Base-by-base conservation (phyloP, 306 rosid genomes). In the Lithocarpus polystachyus region DNA sequence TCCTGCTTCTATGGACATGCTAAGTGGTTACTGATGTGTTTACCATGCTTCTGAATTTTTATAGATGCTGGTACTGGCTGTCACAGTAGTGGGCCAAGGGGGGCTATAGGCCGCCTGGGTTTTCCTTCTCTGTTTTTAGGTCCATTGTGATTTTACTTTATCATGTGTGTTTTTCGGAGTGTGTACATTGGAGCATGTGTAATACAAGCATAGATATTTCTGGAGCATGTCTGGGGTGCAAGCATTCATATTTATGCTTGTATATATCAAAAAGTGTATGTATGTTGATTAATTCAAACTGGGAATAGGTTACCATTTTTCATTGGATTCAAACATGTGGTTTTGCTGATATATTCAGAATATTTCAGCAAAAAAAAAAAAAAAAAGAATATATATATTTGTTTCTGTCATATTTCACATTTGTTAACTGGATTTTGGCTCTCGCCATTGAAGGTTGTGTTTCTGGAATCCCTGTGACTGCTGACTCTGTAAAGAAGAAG, bases 401-500 rank as follows among this genome's bases (percentile, higher is more conserved):
- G 52, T 64, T 76, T 87, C 23, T 73, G 61, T 5, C 65, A 52
- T 77, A 64, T 57, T 71, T 56, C 59, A 24, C 29, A 40, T 79
- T 28, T 71, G 68, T 14, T 79, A 74, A 64, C 60, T 84, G 85
- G 75, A 72, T 72, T 81, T 45, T 77, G 85, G 84, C 84, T 76
- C 88, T 45, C 64, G 85, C 87, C 70, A 64, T 86, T 85, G 99
- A 89, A 86, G 92, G 90, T 81, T 76, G 93, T 74, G 73, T 90
- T 82, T 89, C 96, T 24, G 90, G 88, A 79, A 81, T 90, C 56
- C 89, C 91, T 55, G 81, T 89, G 80, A 84, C 90, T 82, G 84
- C 90, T 48, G 98, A 87, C 78, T 83, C 92, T 55, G 98, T 96
- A 81, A 95, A 90, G 92, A 93, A 89, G 81, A 95, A 87, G 81